Percentiles rank a stretch among this genome's conserved stretches.
Conservation (phyloP, 192 early-diverging fungal genomes). For the Pilaira anomala region DNA sequence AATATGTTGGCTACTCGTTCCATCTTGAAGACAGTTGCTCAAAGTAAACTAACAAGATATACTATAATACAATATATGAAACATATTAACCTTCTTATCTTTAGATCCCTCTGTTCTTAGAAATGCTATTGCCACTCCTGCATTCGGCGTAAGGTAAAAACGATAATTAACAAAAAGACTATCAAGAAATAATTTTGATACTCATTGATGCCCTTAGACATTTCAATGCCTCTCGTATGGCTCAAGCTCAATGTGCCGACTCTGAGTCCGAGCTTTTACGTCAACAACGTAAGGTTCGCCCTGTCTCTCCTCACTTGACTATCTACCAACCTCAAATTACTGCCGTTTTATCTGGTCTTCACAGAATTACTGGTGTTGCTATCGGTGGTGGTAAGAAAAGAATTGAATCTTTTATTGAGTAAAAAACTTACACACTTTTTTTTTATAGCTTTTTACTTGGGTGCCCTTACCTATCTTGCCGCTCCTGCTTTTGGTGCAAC, state of each 20-base stretch:
- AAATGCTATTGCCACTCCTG: not conserved
- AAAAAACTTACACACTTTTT: not conserved
- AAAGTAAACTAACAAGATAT: slow-evolving; percentile 7
- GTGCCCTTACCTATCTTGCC: slow-evolving; percentile 65
- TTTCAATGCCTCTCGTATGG: slow-evolving; percentile 22
- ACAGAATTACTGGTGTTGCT: slow-evolving; percentile 75
- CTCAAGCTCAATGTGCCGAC: slow-evolving; percentile 31
- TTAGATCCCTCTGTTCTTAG: slow-evolving; percentile 11
- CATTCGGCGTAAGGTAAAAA: slow-evolving; percentile 2
- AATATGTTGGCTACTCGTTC: slow-evolving; percentile 13
- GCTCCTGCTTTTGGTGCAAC: slow-evolving; percentile 57
- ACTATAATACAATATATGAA: not conserved
- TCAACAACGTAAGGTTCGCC: slow-evolving; percentile 62
- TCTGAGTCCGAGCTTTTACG: slow-evolving; percentile 41
- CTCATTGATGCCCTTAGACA: slow-evolving; percentile 9
- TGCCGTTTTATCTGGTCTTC: slow-evolving; percentile 67
- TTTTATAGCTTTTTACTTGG: slow-evolving; percentile 56
- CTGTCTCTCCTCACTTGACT: slow-evolving; percentile 75
- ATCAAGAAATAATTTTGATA: not conserved
- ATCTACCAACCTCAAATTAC: slow-evolving; percentile 94
- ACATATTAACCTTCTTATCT: not conserved
- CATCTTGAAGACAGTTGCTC: slow-evolving; percentile 10
- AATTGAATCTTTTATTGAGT: not conserved
- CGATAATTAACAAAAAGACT: not conserved
- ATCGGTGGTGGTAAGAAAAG: slow-evolving; percentile 59